Evolutionary conservation across 1,284 basidiomycete genomes (phyloP), one percentile per base, ranked within the genome.

Genomic region (Trametes sp.): DNA sequence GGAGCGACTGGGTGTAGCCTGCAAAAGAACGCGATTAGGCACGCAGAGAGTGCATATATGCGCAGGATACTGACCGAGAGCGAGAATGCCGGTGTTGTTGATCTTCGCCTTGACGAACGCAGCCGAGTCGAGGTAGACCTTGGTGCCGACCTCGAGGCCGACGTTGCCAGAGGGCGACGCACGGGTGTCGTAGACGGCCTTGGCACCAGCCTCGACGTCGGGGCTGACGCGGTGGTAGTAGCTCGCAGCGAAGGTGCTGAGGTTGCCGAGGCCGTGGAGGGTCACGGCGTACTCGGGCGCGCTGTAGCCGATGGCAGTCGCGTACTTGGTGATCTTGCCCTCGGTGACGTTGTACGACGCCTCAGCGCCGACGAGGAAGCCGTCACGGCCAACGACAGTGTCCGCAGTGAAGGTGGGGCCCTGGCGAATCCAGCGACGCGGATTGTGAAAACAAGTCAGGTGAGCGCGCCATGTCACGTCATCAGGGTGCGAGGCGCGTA

Each of bases 31-130:
- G 26, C 3, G 14, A 24, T 41, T 21, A 48, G 36, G 9, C 1
- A 53, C 16, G 19, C 49, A 62, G 54, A 44, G 49, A 33, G 1
- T 49, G 13, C 26, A 49, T 45, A 53, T 67, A 46, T 68, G 57
- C 23, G 31, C 3, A 53, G 10, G 19, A 16, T 11, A 74, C 80
- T 31, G 65, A 89, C 89, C 93, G 70, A 96, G 87, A 72, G 87
- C 90, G 69, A 98, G 86, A 74, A 96, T 86, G 84, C 96, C 96
- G 69, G 89, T 79, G 84, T 97, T 97, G 90, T 98, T 98, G 83
- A 99, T 97, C 89, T 99, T 99, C 74, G 95, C 94, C 88, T 99
- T 98, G 83, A 98, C 85, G 75, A 95, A 98, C 24, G 95, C 92
- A 72, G 95, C 90, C 59, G 86, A 81, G 83, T 98, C 95, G 69